A percentile compares a stretch with the other conserved stretches of the same genome.
phyloP scores from a whole-genome alignment of 2,329 filamentous ascomycete species.

The Sclerotinia nivalis region DNA sequence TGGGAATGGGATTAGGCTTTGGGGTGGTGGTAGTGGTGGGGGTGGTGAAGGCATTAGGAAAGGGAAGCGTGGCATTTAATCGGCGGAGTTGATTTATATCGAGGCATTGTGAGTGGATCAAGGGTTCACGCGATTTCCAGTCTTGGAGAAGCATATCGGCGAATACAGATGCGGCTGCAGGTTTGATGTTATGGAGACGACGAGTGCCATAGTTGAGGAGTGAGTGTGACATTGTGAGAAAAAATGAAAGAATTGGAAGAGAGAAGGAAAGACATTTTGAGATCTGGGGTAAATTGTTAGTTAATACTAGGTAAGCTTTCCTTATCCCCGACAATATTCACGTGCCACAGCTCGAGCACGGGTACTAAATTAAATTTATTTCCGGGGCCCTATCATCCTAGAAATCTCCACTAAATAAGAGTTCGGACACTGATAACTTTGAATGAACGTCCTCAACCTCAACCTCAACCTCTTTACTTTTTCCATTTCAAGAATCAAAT shows the following conservation, averaged over 20 bases:
- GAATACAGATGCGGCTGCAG: constrained; percentile 27
- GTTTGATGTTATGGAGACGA: constrained; percentile 36
- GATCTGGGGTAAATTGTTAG: background rate
- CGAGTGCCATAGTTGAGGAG: background rate
- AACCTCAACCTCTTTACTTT: background rate
- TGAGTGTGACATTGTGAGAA: background rate
- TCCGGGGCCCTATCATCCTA: background rate
- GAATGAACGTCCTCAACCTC: background rate
- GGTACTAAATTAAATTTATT: background rate
- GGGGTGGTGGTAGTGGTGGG: constrained; percentile 4
- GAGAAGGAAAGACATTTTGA: background rate
- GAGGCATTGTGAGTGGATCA: constrained; percentile 52
- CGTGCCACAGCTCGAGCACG: too few relatives aligned
- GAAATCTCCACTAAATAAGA: constrained; percentile 14
- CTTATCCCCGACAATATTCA: background rate
- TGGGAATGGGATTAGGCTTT: constrained; percentile 18
- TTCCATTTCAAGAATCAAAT: background rate
- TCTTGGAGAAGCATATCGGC: constrained; percentile 46
- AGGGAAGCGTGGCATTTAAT: constrained; percentile 56
- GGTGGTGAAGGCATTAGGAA: constrained; percentile 44
- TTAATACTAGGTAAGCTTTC: background rate
- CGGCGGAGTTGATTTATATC: constrained; percentile 66
- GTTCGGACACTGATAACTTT: constrained; percentile 5
- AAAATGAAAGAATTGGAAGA: background rate
- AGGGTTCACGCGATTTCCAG: constrained; percentile 43